Percentiles rank a stretch among this genome's conserved stretches.
Evolutionary conservation across 805 yeast genomes (phyloP).

Genomic region (Metschnikowia reukaufii): DNA sequence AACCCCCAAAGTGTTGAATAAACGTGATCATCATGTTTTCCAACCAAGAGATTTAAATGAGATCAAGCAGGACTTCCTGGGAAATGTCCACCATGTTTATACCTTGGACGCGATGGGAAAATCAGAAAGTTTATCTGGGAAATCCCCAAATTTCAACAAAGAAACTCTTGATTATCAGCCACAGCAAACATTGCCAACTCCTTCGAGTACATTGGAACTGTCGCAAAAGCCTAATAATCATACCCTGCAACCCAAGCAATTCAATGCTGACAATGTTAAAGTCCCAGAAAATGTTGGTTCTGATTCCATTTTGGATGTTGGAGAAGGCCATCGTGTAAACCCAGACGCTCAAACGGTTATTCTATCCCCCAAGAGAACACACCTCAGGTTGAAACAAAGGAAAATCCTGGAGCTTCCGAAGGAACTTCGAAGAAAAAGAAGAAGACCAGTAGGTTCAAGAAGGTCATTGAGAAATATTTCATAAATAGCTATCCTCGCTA

Average conservation of each 20-base stretch:
- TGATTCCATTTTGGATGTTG: not conserved
- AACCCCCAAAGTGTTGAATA: constrained; percentile 1
- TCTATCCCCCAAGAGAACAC: not conserved
- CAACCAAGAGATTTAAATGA: not conserved
- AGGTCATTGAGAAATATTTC: constrained; percentile 31
- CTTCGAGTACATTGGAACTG: no score
- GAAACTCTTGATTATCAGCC: no score
- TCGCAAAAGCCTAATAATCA: no score
- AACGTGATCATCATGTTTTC: constrained; percentile 2
- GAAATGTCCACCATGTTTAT: not conserved
- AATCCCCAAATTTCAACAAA: no score
- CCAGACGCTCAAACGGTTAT: not conserved
- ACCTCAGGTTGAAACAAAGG: not conserved
- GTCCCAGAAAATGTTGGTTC: not conserved
- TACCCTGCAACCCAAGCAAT: not conserved
- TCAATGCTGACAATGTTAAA: not conserved
- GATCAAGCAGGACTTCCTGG: not conserved
- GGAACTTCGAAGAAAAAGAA: constrained; percentile 13
- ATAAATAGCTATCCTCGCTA: constrained; percentile 28
- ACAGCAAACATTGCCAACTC: no score
- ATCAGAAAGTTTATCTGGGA: not conserved
- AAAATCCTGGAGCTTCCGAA: no score
- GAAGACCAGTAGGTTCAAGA: constrained; percentile 20
- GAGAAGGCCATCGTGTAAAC: not conserved
- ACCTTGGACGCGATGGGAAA: not conserved